phyloP scores from a whole-genome alignment of 2,329 filamentous ascomycete genomes.

The Sclerotinia spermophila region DNA sequence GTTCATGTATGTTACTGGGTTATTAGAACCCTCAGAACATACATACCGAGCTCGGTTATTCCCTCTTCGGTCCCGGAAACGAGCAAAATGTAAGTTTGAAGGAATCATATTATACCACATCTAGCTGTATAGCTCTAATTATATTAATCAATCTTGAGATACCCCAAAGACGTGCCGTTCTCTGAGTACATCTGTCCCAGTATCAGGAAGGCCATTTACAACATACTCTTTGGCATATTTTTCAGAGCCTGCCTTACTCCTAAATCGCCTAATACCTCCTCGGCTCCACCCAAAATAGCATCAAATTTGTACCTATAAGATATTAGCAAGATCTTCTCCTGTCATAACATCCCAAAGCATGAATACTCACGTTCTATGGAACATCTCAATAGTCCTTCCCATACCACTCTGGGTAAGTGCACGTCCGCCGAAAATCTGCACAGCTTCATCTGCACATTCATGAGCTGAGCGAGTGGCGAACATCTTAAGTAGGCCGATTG shows the following conservation, averaged over 20 bases:
- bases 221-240: conserved; percentile 77
- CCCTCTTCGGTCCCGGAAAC: neutral
- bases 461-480: conserved; percentile 72
- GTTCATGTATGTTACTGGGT: no score
- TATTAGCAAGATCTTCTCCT: neutral
- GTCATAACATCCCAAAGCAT: conserved; percentile 37
- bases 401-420: conserved; percentile 78
- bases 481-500: conserved; percentile 79
- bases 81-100: neutral
- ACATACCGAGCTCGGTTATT: neutral
- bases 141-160: neutral
- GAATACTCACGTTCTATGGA: conserved; percentile 58
- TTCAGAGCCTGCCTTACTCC: conserved; percentile 82
- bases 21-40: no score
- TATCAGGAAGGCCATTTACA: conserved; percentile 47
- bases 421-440: conserved; percentile 82
- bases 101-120: neutral
- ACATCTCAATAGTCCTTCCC: conserved; percentile 79
- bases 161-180: neutral
- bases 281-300: conserved; percentile 73
- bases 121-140: neutral
- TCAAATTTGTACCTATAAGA: conserved; percentile 59
- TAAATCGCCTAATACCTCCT: conserved; percentile 77
- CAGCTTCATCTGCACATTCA: conserved; percentile 77
- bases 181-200: neutral